A percentile compares a stretch with the other conserved stretches of the same genome.
Conservation (phyloP, 2,329 filamentous ascomycete species). For the Xylariales sp. region DNA sequence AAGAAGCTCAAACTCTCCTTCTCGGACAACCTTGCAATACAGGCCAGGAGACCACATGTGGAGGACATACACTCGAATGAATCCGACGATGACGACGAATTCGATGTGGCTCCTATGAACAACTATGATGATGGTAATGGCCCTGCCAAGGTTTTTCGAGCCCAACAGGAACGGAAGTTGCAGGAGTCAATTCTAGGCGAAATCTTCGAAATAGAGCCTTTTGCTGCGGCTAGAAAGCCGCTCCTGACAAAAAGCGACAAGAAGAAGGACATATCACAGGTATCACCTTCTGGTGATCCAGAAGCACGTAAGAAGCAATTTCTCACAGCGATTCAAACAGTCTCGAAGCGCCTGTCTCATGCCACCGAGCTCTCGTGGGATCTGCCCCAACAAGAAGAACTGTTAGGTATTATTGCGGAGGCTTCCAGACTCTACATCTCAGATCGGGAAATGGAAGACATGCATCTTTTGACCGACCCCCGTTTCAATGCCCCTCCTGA, state of each 20-base stretch:
- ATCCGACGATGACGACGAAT: constrained; percentile 52
- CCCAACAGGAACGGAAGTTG: constrained; percentile 48
- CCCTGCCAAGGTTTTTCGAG: constrained; percentile 41
- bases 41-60: constrained; percentile 39
- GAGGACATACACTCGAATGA: constrained; percentile 40
- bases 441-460: constrained; percentile 28
- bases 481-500: no score
- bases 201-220: constrained; percentile 48
- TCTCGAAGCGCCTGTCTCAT: constrained; percentile 40
- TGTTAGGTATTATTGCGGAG: constrained; percentile 44
- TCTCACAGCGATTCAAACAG: constrained; percentile 28
- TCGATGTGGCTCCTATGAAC: constrained; percentile 37
- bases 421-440: constrained; percentile 48
- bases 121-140: constrained; percentile 32
- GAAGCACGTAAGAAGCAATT: constrained; percentile 4
- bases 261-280: constrained; percentile 19
- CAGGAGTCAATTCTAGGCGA: constrained; percentile 50
- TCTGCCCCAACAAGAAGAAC: constrained; percentile 34
- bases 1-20: constrained; percentile 54
- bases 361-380: constrained; percentile 20
- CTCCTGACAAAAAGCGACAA: constrained; percentile 23
- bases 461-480: no score
- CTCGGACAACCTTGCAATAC: constrained; percentile 45
- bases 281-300: not conserved
- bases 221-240: constrained; percentile 30